These are phyloP conservation scores for Erodium maritimum DNA, from an alignment of 345 rosid genomes.

Conservation along the genomic window DNA sequence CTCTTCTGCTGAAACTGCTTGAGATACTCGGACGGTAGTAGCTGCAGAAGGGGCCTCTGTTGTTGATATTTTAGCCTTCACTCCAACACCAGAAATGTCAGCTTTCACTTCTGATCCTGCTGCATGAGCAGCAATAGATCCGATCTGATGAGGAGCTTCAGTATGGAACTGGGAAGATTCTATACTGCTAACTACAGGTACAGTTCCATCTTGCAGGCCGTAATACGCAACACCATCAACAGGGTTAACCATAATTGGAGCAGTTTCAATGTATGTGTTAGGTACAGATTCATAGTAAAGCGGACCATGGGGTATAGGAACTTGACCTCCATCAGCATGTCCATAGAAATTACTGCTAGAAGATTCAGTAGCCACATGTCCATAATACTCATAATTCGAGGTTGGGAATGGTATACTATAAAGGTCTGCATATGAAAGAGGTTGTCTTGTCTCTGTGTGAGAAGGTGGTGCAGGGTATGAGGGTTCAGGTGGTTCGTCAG, in stretches of 20 bases:
- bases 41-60: slow-evolving; percentile 24
- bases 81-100: slow-evolving; percentile 17
- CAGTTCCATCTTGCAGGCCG: slow-evolving; percentile 35
- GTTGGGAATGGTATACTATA: slow-evolving; percentile 44
- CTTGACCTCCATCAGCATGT: slow-evolving; percentile 57
- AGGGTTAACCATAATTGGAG: slow-evolving; percentile 34
- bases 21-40: slow-evolving; percentile 22
- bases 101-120: slow-evolving; percentile 18
- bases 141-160: slow-evolving; percentile 22
- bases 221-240: slow-evolving; percentile 43
- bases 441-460: slow-evolving; percentile 34
- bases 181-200: slow-evolving; percentile 24
- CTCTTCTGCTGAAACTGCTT: slow-evolving; percentile 16
- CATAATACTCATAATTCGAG: slow-evolving; percentile 44
- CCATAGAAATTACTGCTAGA: slow-evolving; percentile 43
- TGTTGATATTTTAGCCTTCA: slow-evolving; percentile 18
- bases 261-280: slow-evolving; percentile 39
- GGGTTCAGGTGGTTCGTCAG: slow-evolving; percentile 54
- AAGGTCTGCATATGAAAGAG: slow-evolving; percentile 33
- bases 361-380: slow-evolving; percentile 24
- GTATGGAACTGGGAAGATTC: slow-evolving; percentile 31
- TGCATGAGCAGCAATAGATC: slow-evolving; percentile 16
- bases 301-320: slow-evolving; percentile 37
- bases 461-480: slow-evolving; percentile 36
- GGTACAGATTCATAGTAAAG: slow-evolving; percentile 49